Percentiles rank a stretch among this genome's conserved stretches.
phyloP scores from a whole-genome alignment of 2,329 filamentous ascomycete genomes.

The Tolypocladium inflatum region DNA sequence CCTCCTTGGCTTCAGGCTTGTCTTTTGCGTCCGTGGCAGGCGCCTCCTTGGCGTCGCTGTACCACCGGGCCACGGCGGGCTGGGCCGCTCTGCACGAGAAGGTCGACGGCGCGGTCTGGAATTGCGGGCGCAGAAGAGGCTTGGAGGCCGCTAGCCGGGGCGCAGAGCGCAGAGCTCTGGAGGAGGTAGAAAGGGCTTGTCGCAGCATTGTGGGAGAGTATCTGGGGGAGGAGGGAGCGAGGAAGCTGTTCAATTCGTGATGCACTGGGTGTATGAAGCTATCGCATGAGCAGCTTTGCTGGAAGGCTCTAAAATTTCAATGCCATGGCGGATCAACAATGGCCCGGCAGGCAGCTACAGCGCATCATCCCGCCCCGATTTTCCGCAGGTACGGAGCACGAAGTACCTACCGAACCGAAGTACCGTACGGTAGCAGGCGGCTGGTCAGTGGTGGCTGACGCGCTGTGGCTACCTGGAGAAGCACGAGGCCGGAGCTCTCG shows the following conservation, averaged over 20 bases:
- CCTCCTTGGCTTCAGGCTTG: constrained; percentile 12
- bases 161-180: constrained; percentile 33
- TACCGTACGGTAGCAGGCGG: neutral
- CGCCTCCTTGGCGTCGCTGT: constrained; percentile 36
- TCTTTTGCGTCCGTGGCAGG: constrained; percentile 13
- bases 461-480: constrained; percentile 25
- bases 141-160: constrained; percentile 24
- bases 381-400: neutral
- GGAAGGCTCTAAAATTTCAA: constrained; percentile 18
- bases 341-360: constrained; percentile 1
- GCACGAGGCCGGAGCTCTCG: constrained; percentile 1
- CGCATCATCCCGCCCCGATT: neutral
- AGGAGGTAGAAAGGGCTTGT: constrained; percentile 32
- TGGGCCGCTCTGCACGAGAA: constrained; percentile 26
- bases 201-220: constrained; percentile 30
- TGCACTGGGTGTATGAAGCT: neutral
- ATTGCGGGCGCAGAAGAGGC: constrained; percentile 26
- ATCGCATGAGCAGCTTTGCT: constrained; percentile 3
- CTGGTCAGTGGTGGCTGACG: constrained; percentile 1
- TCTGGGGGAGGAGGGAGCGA: constrained; percentile 3
- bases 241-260: constrained; percentile 1
- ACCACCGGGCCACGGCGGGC: constrained; percentile 32
- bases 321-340: constrained; percentile 6
- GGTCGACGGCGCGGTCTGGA: constrained; percentile 23
- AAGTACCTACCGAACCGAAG: neutral